A percentile compares a stretch with the other conserved stretches of the same genome.
Conservation (phyloP, 1,284 basidiomycete genomes). For the Austropuccinia psidii region DNA sequence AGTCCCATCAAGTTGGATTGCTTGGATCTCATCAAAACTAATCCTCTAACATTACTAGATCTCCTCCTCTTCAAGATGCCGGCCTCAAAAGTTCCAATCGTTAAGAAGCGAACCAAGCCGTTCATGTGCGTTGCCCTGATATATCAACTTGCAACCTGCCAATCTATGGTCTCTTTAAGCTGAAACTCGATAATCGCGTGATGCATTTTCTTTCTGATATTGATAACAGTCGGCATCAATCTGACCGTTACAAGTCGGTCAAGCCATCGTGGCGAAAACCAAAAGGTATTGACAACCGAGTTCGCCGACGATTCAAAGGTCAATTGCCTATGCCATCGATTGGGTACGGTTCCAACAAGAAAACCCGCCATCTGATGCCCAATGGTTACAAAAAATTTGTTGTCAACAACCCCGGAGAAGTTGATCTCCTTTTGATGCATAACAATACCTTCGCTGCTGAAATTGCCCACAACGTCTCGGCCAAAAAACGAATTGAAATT, state of each 20-base stretch:
- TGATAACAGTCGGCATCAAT: conserved; percentile 77
- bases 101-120: conserved; percentile 90
- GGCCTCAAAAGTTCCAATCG: conserved; percentile 62
- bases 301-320: conserved; percentile 91
- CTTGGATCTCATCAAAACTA: too few species aligned
- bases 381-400: conserved; percentile 90
- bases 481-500: conserved; percentile 89
- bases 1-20: too few species aligned
- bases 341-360: conserved; percentile 54
- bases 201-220: neutral
- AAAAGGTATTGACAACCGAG: conserved; percentile 47
- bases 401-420: conserved; percentile 80
- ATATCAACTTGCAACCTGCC: too few species aligned
- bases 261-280: conserved; percentile 88
- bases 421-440: conserved; percentile 94
- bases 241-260: conserved; percentile 86
- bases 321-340: conserved; percentile 78
- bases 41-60: too few species aligned
- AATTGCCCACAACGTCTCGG: conserved; percentile 94
- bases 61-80: neutral
- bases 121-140: conserved; percentile 84
- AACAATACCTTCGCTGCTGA: conserved; percentile 93
- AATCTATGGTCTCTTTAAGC: neutral
- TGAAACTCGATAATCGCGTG: neutral
- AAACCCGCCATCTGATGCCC: conserved; percentile 87